A percentile compares a stretch with the other conserved stretches of the same genome.
phyloP scores from a whole-genome alignment of 1,139 yeast species.

The Saccharomycopsis hybrid region DNA sequence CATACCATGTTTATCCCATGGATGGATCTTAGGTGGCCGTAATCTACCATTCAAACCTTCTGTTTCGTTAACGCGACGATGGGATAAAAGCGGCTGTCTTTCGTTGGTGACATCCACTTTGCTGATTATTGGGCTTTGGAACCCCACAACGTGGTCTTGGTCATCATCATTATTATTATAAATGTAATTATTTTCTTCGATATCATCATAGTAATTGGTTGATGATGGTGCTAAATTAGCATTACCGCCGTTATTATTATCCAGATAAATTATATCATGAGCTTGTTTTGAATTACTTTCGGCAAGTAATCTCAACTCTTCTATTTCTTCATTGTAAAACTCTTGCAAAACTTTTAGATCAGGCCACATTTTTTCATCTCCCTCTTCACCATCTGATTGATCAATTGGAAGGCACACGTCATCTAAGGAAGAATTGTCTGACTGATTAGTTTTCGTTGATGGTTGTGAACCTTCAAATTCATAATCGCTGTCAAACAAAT shows the following conservation, averaged over 20 bases:
- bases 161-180: conserved; percentile 1
- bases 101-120: conserved; percentile 16
- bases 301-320: conserved; percentile 26
- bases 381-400: conserved; percentile 24
- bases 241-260: neutral
- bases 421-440: conserved; percentile 62
- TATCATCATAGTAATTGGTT: neutral
- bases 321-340: conserved; percentile 61
- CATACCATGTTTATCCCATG: conserved; percentile 47
- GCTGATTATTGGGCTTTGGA: conserved; percentile 17
- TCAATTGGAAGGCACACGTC: conserved; percentile 84
- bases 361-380: conserved; percentile 52
- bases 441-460: conserved; percentile 3
- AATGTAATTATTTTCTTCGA: conserved; percentile 1
- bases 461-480: conserved; percentile 19
- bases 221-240: neutral
- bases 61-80: conserved; percentile 13
- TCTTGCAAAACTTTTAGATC: conserved; percentile 70
- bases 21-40: conserved; percentile 68
- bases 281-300: conserved; percentile 9
- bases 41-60: conserved; percentile 44
- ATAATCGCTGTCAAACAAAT: conserved; percentile 18
- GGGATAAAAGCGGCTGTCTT: conserved; percentile 8
- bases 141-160: conserved; percentile 12
- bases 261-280: neutral